Evolutionary conservation across 2,329 filamentous ascomycete species (phyloP).

Genomic region (Sporothrix pallida): DNA sequence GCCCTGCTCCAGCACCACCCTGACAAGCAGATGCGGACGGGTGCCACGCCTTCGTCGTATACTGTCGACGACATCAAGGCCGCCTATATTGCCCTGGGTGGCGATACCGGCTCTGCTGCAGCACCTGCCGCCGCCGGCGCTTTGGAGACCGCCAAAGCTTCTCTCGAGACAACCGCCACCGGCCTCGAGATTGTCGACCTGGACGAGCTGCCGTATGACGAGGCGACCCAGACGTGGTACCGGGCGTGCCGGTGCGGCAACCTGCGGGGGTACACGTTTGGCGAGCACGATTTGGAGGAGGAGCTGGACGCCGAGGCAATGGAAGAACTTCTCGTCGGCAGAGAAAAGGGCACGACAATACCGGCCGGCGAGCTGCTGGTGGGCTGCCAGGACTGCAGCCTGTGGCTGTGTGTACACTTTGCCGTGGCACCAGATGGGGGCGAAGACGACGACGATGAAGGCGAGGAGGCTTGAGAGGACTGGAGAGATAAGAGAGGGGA

Average conservation of each 20-base stretch:
- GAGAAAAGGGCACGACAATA: slow-evolving; percentile 45
- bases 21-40: slow-evolving; percentile 55
- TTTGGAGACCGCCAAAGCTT: slow-evolving; percentile 13
- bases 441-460: slow-evolving; percentile 32
- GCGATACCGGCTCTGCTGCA: neutral
- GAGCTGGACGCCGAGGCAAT: slow-evolving; percentile 40
- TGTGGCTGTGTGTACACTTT: slow-evolving; percentile 70
- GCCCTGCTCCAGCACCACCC: slow-evolving; percentile 71
- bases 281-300: slow-evolving; percentile 65
- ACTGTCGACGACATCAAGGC: slow-evolving; percentile 68
- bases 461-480: neutral
- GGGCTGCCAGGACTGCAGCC: slow-evolving; percentile 68
- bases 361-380: slow-evolving; percentile 66
- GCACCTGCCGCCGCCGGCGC: neutral
- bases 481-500: too few species aligned
- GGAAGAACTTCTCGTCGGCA: slow-evolving; percentile 46
- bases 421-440: slow-evolving; percentile 55
- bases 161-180: slow-evolving; percentile 46
- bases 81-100: slow-evolving; percentile 60
- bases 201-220: slow-evolving; percentile 65
- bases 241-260: slow-evolving; percentile 69
- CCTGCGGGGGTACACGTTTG: slow-evolving; percentile 62
- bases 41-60: slow-evolving; percentile 43
- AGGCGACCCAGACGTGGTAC: slow-evolving; percentile 55
- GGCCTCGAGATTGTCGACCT: slow-evolving; percentile 69